Conservation (phyloP, 495 filamentous ascomycete species). For the Neurospora africana region DNA sequence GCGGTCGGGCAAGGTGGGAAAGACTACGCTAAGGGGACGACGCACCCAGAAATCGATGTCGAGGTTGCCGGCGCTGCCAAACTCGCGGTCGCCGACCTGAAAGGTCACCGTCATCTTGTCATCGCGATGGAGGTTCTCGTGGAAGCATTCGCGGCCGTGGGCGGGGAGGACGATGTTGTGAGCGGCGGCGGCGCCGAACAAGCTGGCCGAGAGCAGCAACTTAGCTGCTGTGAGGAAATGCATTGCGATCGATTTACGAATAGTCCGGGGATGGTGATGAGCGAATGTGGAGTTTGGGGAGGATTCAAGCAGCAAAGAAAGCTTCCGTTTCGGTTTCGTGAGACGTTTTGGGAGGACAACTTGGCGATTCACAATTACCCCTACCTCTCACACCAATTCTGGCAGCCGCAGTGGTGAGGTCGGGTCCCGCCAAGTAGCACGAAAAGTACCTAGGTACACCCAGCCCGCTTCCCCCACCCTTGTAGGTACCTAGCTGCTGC, state of each 20-base stretch:
- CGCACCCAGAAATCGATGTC: constrained; percentile 98
- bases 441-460: neutral
- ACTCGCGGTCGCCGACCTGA: constrained; percentile 94
- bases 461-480: neutral
- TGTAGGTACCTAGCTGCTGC: neutral
- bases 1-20: neutral
- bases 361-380: constrained; percentile 13
- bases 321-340: constrained; percentile 11
- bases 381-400: neutral
- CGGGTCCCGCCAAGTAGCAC: neutral
- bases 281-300: constrained; percentile 5
- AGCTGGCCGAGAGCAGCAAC: constrained; percentile 51
- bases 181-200: constrained; percentile 53
- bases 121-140: constrained; percentile 83
- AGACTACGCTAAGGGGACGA: constrained; percentile 3
- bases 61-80: constrained; percentile 86
- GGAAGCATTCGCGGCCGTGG: constrained; percentile 92
- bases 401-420: neutral
- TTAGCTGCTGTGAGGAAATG: constrained; percentile 31
- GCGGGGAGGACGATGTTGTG: constrained; percentile 94
- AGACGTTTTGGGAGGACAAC: constrained; percentile 16
- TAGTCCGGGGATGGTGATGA: neutral
- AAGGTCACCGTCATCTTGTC: constrained; percentile 98
- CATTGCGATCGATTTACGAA: constrained; percentile 14
- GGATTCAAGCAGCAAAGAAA: constrained; percentile 1